A percentile compares a stretch with the other conserved stretches of the same genome.
Conservation (phyloP, 1,284 basidiomycete species). For the Sanghuangporus sanghuang region DNA sequence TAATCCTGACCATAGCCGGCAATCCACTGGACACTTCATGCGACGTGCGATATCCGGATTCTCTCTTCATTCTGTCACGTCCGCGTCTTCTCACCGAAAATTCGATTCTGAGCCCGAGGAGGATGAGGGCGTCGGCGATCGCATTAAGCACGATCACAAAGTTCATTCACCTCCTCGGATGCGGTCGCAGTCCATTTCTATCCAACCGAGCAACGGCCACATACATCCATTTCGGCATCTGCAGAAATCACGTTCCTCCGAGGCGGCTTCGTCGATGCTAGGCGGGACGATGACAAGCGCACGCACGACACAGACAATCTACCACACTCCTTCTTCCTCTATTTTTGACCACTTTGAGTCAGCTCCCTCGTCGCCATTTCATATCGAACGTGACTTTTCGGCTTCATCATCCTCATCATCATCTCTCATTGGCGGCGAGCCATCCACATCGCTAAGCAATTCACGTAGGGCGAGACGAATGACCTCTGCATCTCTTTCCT, state of each 20-base stretch:
- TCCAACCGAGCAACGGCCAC: slow-evolving; percentile 3
- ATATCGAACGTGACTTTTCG: slow-evolving; percentile 31
- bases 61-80: slow-evolving; percentile 7
- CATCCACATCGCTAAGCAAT: slow-evolving; percentile 19
- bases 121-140: not conserved
- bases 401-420: slow-evolving; percentile 19
- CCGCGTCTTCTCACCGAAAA: not conserved
- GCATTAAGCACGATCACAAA: not conserved
- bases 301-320: slow-evolving; percentile 52
- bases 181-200: slow-evolving; percentile 11
- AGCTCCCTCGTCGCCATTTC: slow-evolving; percentile 54
- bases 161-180: not conserved
- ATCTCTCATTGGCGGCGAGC: slow-evolving; percentile 18
- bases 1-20: not conserved
- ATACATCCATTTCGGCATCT: not conserved
- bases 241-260: slow-evolving; percentile 38
- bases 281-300: slow-evolving; percentile 49
- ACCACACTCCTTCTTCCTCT: slow-evolving; percentile 74
- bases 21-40: slow-evolving; percentile 1
- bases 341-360: slow-evolving; percentile 45
- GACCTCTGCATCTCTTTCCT: slow-evolving; percentile 40
- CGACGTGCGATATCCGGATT: slow-evolving; percentile 8
- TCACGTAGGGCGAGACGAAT: slow-evolving; percentile 27
- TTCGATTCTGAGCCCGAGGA: not conserved
- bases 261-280: slow-evolving; percentile 23